Percentiles rank a stretch among this genome's conserved stretches.
These are phyloP conservation scores for Schwanniomyces sp. DNA, from an alignment of 805 yeast genomes.

Conservation along the genomic window DNA sequence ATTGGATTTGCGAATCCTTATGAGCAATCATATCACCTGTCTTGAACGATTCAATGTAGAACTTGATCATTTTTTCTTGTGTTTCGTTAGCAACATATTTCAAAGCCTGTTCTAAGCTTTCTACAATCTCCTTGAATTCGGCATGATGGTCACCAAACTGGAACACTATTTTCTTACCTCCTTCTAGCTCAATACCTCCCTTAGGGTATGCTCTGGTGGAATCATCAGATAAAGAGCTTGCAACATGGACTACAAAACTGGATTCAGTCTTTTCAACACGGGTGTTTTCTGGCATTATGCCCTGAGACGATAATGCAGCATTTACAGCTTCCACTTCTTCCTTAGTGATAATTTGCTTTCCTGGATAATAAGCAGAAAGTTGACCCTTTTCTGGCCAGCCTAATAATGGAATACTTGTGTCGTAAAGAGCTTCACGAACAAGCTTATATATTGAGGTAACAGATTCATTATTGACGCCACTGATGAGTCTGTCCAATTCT, in stretches of 20 bases:
- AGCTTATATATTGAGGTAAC: slow-evolving; percentile 36
- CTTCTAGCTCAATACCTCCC: slow-evolving; percentile 31
- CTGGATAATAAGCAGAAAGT: slow-evolving; percentile 69
- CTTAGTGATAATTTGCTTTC: slow-evolving; percentile 44
- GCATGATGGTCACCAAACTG: slow-evolving; percentile 75
- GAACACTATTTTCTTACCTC: slow-evolving; percentile 47
- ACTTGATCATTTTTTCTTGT: slow-evolving; percentile 63
- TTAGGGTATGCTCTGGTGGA: slow-evolving; percentile 54
- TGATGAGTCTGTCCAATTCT: slow-evolving; percentile 48
- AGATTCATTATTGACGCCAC: slow-evolving; percentile 34
- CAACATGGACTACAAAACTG: slow-evolving; percentile 62
- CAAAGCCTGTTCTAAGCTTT: slow-evolving; percentile 55
- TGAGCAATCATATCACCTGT: slow-evolving; percentile 87
- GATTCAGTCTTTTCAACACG: slow-evolving; percentile 60
- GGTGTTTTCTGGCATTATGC: slow-evolving; percentile 78
- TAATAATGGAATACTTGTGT: slow-evolving; percentile 49
- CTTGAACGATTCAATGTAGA: slow-evolving; percentile 67
- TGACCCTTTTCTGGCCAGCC: slow-evolving; percentile 84
- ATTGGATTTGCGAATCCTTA: slow-evolving; percentile 75
- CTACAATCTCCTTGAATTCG: slow-evolving; percentile 63
- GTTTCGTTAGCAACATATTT: slow-evolving; percentile 70
- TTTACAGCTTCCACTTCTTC: slow-evolving; percentile 68
- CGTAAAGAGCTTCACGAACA: slow-evolving; percentile 52
- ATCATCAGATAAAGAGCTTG: slow-evolving; percentile 57
- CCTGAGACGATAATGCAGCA: slow-evolving; percentile 58